Evolutionary conservation across 371 early-diverging fungal genomes (phyloP), one percentile per base, ranked within the genome.

Genomic region (Mucor indicus): DNA sequence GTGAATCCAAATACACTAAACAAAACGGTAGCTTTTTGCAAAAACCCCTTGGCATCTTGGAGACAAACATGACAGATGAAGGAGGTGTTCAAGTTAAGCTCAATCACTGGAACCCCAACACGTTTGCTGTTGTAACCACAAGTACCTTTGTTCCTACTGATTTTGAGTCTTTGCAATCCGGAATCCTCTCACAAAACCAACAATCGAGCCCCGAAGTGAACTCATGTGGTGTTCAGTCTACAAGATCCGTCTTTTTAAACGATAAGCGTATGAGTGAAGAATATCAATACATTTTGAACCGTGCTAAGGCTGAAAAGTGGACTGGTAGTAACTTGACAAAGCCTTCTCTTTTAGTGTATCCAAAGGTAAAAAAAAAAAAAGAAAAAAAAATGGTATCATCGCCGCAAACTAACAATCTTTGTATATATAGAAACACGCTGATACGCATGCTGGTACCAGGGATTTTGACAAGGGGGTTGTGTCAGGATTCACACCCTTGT

Each of bases 271-370:
- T 82, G 1, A 66, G 80, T 8, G 80, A 82, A 41, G 83, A 82
- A 22, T 69, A 80, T 37, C 73, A 80, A 24, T 82, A 82, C 41
- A 72, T 82, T 5, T 23, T 82, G 39, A 75, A 80, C 16, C 60
- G 83, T 29, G 48, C 65, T 6, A 63, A 67, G 31, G 39, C 67
- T 1, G 70, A 66, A 8, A 77, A 80, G 46, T 79, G 75, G 72
- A 65, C 64, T 2, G 80, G 80, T 1, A 78, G 69, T 38, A 62
- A 72, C 8, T 55, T 82, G 22, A 52, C 58, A 1, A 74, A 82
- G 33, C 83, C 83, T 10, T 67, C 77, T 4, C 38, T 72, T 13
- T 35, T 82, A 6, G 45, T 82, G 29, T 55, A 62, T 38, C 79
- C 81, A 2, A 55, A 69, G 63, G 81, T 79, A 57, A 65, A 48